A percentile compares a stretch with the other conserved stretches of the same genome.
phyloP scores from a whole-genome alignment of 2,329 filamentous ascomycete species.

The Fusarium torreyae region DNA sequence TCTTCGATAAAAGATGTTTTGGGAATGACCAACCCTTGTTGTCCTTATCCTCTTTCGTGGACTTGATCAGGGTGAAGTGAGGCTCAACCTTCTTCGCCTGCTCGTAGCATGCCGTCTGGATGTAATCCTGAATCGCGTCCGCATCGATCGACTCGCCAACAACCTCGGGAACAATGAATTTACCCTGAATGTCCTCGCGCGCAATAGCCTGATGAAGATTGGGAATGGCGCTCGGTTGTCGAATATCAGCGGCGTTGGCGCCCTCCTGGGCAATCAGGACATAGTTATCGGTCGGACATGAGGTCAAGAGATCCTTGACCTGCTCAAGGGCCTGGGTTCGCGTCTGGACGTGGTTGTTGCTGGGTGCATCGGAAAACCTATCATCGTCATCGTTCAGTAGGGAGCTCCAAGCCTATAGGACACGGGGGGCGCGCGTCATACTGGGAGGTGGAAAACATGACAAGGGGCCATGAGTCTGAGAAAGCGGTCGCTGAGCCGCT shows the following conservation, averaged over 20 bases:
- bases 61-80: conserved; percentile 59
- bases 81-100: conserved; percentile 57
- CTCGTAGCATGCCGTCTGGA: conserved; percentile 63
- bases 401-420: conserved; percentile 41
- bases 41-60: conserved; percentile 61
- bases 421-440: conserved; percentile 62
- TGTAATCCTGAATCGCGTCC: conserved; percentile 59
- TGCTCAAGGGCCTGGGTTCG: conserved; percentile 60
- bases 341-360: conserved; percentile 64
- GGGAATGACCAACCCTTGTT: conserved; percentile 60
- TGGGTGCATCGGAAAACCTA: conserved; percentile 55
- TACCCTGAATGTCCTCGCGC: conserved; percentile 55
- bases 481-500: conserved; percentile 78
- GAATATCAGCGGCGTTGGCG: conserved; percentile 78
- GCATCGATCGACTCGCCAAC: conserved; percentile 63
- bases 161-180: conserved; percentile 71
- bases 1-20: not conserved
- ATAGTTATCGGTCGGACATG: conserved; percentile 83
- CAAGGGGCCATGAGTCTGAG: conserved; percentile 88
- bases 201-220: conserved; percentile 63
- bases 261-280: conserved; percentile 84
- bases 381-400: conserved; percentile 39
- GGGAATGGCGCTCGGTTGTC: conserved; percentile 65
- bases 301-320: conserved; percentile 68
- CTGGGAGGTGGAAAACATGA: conserved; percentile 88